Base-by-base conservation (phyloP, 768 basidiomycete species). In the Boletus coccyginus region DNA sequence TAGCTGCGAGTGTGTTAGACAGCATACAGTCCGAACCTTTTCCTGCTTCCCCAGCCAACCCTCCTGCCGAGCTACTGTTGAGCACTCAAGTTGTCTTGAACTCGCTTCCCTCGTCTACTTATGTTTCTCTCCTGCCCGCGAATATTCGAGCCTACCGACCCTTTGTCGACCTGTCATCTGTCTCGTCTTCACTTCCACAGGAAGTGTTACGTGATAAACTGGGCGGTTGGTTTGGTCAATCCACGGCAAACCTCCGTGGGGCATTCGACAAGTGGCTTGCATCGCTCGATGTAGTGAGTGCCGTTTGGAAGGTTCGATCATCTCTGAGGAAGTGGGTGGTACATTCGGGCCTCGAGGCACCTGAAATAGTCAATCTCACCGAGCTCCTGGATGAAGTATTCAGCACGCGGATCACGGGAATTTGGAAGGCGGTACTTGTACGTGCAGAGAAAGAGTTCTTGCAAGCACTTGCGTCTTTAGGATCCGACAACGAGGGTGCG, bases 121-220 rank as follows among this genome's bases (percentile, higher is more conserved):
- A 94, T 60, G 84, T 94, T 58, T 81, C 86, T 16, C 79, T 92
- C 52, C 80, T 98, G 0, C 92, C 94, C 0, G 65, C 77, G 1
- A 80, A 76, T 56, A 80, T 98, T 57, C 81, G 80, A 60, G 79
- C 81, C 6, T 97, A 94, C 71, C 90, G 86, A 63, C 94, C 94
- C 10, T 95, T 91, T 69, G 82, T 96, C 57, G 88, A 94, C 63
- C 73, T 86, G 7, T 74, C 78, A 10, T 84, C 90, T 1, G 69
- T 83, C 0, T 81, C 84, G 5, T 77, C 84, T 17, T 75, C 76
- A 3, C 70, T 86, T 24, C 69, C 81, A 5, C 75, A 75, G 43
- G 62, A 70, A 1, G 67, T 75, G 27, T 72, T 89, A 46, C 59
- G 68, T 19, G 67, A 75, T 17, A 82, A 78, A 53, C 69, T 92